Conservation (phyloP, 2,329 filamentous ascomycete species). For the Talaromyces sp. region DNA sequence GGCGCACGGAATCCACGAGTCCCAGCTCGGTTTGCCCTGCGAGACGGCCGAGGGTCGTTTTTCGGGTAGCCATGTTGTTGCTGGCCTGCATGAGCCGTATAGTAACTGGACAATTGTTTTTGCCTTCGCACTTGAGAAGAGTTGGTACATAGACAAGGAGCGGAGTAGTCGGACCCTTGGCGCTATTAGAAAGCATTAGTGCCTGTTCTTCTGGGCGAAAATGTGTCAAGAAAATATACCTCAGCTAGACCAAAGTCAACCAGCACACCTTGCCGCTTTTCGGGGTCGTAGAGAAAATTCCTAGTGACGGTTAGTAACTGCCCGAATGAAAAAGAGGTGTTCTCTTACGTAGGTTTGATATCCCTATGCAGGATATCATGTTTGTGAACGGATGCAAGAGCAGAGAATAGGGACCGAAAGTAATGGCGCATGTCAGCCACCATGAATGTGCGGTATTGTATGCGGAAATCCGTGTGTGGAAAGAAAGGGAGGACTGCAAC, state of each 20-base stretch:
- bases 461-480: constrained; percentile 85
- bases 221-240: constrained; percentile 24
- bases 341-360: constrained; percentile 76
- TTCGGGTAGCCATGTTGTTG: constrained; percentile 72
- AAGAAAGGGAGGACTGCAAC: constrained; percentile 94
- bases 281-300: constrained; percentile 89
- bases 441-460: constrained; percentile 85
- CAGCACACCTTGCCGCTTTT: constrained; percentile 70
- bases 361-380: constrained; percentile 86
- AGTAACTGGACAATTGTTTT: constrained; percentile 53
- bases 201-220: not conserved
- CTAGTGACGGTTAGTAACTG: constrained; percentile 19
- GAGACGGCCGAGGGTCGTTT: constrained; percentile 78
- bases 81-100: constrained; percentile 45
- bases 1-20: constrained; percentile 94
- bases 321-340: not conserved
- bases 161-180: constrained; percentile 47
- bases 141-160: constrained; percentile 71
- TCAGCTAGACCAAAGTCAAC: constrained; percentile 99
- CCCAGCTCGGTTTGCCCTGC: constrained; percentile 88
- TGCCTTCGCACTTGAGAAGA: constrained; percentile 55
- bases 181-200: constrained; percentile 29
- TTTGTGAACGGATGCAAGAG: constrained; percentile 74
- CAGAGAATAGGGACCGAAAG: constrained; percentile 80
- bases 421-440: constrained; percentile 84